phyloP scores from a whole-genome alignment of 225 moss, liverwort and hornwort species.

The Lunularia cruciata region DNA sequence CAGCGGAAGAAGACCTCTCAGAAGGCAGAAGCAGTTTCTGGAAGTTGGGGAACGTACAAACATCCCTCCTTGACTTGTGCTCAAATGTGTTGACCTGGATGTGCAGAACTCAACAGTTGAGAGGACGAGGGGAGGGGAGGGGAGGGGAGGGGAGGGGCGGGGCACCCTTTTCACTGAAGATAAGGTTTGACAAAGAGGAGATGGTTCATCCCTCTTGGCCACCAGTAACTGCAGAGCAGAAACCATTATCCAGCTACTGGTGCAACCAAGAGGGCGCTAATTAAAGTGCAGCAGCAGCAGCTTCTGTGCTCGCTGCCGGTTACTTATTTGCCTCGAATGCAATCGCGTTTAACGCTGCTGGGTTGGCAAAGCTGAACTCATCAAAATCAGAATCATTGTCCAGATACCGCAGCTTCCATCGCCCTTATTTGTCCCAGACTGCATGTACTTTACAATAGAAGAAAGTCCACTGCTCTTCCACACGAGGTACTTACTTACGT shows the following conservation, averaged over 20 bases:
- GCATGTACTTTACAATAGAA: not conserved
- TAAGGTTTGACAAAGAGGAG: slow-evolving; percentile 2
- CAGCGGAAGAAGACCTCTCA: not conserved
- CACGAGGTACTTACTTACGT: not conserved
- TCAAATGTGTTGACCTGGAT: not conserved
- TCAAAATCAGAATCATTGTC: not conserved
- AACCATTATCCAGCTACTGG: not conserved
- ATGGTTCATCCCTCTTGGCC: not conserved
- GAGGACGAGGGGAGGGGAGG: not conserved
- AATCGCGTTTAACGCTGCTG: no score
- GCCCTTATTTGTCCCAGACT: not conserved
- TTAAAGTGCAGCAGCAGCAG: not conserved
- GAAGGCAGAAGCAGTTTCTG: not conserved
- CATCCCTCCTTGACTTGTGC: not conserved
- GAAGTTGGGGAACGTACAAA: slow-evolving; percentile 1
- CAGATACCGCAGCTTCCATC: not conserved
- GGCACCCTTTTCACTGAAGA: not conserved
- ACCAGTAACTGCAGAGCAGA: not conserved
- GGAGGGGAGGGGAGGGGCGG: not conserved
- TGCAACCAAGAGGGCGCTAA: not conserved
- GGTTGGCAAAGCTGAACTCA: not conserved
- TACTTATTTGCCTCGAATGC: not conserved
- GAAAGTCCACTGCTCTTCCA: not conserved
- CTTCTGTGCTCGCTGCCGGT: not conserved
- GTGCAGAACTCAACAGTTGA: no score